Evolutionary conservation across 768 basidiomycete species (phyloP).

Genomic region (Agaricus subrufescens): DNA sequence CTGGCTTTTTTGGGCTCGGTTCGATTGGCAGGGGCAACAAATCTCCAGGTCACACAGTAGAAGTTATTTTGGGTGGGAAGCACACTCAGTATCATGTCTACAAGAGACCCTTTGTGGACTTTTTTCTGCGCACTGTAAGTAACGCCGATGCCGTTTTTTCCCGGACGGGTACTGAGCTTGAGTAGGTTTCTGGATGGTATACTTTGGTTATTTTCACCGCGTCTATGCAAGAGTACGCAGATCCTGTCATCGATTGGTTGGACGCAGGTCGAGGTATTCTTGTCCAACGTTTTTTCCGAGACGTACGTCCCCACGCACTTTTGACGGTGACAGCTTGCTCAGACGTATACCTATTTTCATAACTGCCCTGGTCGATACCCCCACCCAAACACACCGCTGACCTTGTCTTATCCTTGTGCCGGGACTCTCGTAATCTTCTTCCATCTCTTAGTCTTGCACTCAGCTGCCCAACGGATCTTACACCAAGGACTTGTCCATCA

Average conservation of each 20-base stretch:
- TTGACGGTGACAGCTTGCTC: neutral
- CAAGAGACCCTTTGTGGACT: conserved; percentile 97
- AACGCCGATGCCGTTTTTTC: neutral
- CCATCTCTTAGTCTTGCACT: conserved; percentile 70
- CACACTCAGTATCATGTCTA: conserved; percentile 97
- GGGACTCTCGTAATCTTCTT: neutral
- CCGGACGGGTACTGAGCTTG: neutral
- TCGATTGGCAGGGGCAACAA: conserved; percentile 52
- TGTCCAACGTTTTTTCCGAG: conserved; percentile 84
- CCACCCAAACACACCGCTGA: neutral
- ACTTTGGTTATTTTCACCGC: conserved; percentile 98
- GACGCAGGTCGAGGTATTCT: conserved; percentile 93
- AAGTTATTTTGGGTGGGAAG: conserved; percentile 84
- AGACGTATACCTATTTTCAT: conserved; percentile 8
- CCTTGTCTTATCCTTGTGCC: neutral
- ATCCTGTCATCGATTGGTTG: conserved; percentile 99
- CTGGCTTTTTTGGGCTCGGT: conserved; percentile 59
- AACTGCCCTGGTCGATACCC: conserved; percentile 4
- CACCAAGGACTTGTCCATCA: conserved; percentile 84
- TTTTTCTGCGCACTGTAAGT: conserved; percentile 27
- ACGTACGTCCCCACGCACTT: conserved; percentile 45
- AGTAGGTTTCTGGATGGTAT: conserved; percentile 95
- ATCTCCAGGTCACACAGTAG: conserved; percentile 81
- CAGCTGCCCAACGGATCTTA: conserved; percentile 90
- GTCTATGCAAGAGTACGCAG: conserved; percentile 98